Evolutionary conservation across 352 stramenopile genomes (phyloP).

Genomic region (Globisporangium solare): DNA sequence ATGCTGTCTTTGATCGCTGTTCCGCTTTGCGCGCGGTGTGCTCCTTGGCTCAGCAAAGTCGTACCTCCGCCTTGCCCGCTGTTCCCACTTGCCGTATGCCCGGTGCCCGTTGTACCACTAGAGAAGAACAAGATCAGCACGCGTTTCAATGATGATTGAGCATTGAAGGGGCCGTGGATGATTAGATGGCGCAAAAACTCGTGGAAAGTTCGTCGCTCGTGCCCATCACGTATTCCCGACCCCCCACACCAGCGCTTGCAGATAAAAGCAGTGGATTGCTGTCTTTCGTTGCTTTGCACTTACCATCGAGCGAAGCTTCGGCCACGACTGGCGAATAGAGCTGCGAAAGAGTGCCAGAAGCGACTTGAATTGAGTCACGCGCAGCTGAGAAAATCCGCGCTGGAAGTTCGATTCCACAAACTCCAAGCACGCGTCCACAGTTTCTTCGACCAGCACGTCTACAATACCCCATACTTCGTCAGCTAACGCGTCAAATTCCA

Average conservation of each 20-base stretch:
- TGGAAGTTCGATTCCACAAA: slow-evolving; percentile 48
- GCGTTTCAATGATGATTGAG: slow-evolving; percentile 52
- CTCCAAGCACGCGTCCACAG: slow-evolving; percentile 28
- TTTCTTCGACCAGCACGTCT: slow-evolving; percentile 39
- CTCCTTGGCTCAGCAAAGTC: slow-evolving; percentile 6
- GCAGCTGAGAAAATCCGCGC: slow-evolving; percentile 10
- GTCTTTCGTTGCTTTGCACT: slow-evolving; percentile 61
- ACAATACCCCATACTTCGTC: slow-evolving; percentile 36
- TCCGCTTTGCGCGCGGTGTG: neutral
- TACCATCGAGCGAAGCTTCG: slow-evolving; percentile 46
- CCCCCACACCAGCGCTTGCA: slow-evolving; percentile 73
- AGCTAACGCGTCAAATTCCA: slow-evolving; percentile 23
- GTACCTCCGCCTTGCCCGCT: neutral
- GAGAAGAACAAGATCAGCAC: slow-evolving; percentile 51
- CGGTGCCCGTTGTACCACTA: slow-evolving; percentile 23
- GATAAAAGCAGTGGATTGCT: slow-evolving; percentile 55
- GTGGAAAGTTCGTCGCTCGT: slow-evolving; percentile 61
- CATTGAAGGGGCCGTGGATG: slow-evolving; percentile 34
- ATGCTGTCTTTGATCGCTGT: slow-evolving; percentile 34
- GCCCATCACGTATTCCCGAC: slow-evolving; percentile 42
- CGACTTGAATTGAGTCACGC: slow-evolving; percentile 15
- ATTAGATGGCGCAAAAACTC: slow-evolving; percentile 56
- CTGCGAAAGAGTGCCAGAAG: slow-evolving; percentile 52
- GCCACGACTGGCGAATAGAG: slow-evolving; percentile 41
- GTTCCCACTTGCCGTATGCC: slow-evolving; percentile 1